Evolutionary conservation across 495 filamentous ascomycete genomes (phyloP).

Genomic region (Darksidea phi): DNA sequence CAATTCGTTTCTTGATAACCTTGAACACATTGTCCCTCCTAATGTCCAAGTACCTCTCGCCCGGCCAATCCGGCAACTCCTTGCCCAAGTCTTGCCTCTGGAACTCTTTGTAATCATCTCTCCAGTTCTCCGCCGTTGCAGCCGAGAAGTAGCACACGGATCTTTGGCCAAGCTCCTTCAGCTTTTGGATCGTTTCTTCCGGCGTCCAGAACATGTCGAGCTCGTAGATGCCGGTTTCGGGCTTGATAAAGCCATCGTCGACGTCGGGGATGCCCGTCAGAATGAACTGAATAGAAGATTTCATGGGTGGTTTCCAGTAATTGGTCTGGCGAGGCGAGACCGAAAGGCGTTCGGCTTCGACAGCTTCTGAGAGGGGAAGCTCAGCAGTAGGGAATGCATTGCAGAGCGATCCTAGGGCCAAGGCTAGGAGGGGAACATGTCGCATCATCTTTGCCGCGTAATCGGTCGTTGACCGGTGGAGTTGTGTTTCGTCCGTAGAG

Average conservation of each 20-base stretch:
- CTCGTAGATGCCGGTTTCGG: constrained; percentile 22
- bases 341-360: constrained; percentile 8
- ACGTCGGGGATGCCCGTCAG: constrained; percentile 26
- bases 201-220: constrained; percentile 29
- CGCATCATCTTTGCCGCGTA: background rate
- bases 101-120: constrained; percentile 22
- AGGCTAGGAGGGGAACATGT: background rate
- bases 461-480: background rate
- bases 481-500: background rate
- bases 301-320: constrained; percentile 28
- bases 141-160: constrained; percentile 24
- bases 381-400: constrained; percentile 13
- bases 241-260: constrained; percentile 16
- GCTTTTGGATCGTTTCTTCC: constrained; percentile 14
- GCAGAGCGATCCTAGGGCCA: background rate
- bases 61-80: constrained; percentile 23
- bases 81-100: constrained; percentile 9
- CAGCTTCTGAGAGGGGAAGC: constrained; percentile 18
- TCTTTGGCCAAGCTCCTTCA: constrained; percentile 23
- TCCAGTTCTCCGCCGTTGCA: constrained; percentile 28
- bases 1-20: constrained; percentile 25
- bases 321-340: background rate
- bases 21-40: constrained; percentile 23
- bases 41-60: constrained; percentile 24
- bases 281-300: constrained; percentile 26